phyloP scores from a whole-genome alignment of 441 rosid genomes.

The Euphorbia celastroides region DNA sequence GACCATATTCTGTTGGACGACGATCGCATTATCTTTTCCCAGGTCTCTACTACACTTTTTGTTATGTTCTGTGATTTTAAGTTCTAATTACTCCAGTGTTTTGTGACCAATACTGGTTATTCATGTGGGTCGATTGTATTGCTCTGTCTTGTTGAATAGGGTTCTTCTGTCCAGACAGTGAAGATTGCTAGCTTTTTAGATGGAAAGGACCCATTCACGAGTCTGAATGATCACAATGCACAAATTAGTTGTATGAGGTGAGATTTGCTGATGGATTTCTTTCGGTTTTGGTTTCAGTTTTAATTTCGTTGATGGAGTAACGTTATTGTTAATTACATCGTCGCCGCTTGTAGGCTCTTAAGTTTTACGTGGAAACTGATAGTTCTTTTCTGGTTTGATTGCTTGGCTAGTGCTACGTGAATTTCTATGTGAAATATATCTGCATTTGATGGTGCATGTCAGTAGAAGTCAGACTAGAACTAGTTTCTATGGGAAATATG shows the following conservation, averaged over 20 bases:
- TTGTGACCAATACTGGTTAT: neutral
- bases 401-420: too few relatives aligned
- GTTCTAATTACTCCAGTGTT: neutral
- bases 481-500: too few relatives aligned
- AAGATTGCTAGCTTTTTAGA: constrained; percentile 21
- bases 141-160: constrained; percentile 23
- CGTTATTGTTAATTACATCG: neutral
- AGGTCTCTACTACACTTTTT: constrained; percentile 22
- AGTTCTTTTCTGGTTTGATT: too few relatives aligned
- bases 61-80: neutral
- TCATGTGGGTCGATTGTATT: neutral
- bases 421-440: too few relatives aligned
- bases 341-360: neutral
- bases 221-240: constrained; percentile 45
- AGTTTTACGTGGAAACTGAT: neutral
- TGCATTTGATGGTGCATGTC: too few relatives aligned
- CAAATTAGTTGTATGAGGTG: constrained; percentile 70
- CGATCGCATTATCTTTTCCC: constrained; percentile 37
- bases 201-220: constrained; percentile 17
- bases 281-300: neutral
- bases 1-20: constrained; percentile 34
- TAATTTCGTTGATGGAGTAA: neutral
- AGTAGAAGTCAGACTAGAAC: too few relatives aligned
- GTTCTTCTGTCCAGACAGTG: constrained; percentile 26
- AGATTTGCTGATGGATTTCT: constrained; percentile 14